phyloP scores from a whole-genome alignment of 495 filamentous ascomycete genomes.

The Stereocaulon alpinum region DNA sequence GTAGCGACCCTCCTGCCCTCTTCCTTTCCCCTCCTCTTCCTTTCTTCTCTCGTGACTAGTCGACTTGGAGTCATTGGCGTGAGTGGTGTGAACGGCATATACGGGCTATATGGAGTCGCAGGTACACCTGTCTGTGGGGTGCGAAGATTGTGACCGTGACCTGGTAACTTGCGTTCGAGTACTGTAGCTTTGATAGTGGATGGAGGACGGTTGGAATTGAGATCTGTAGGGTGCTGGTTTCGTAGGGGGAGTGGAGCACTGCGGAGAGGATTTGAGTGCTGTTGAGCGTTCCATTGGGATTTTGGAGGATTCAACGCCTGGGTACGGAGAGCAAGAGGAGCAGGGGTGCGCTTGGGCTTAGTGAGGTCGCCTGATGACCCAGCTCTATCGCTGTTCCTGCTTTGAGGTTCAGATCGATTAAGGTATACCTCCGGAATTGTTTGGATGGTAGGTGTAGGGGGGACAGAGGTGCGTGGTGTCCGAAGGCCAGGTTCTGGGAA shows the following conservation, averaged over 20 bases:
- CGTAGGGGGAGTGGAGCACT: constrained; percentile 32
- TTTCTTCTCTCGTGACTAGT: constrained; percentile 62
- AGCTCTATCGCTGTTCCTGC: constrained; percentile 6
- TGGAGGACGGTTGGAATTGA: constrained; percentile 40
- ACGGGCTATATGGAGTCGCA: constrained; percentile 72
- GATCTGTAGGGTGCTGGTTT: constrained; percentile 21
- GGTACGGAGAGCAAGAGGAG: constrained; percentile 21
- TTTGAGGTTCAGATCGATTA: constrained; percentile 3
- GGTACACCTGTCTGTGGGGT: constrained; percentile 66
- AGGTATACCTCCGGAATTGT: constrained; percentile 13
- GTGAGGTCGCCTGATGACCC: constrained; percentile 14
- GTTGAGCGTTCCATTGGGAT: constrained; percentile 11
- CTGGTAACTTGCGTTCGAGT: constrained; percentile 49
- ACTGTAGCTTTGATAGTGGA: constrained; percentile 67
- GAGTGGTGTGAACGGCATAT: constrained; percentile 83
- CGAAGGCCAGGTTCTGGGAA: constrained; percentile 19
- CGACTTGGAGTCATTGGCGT: constrained; percentile 76
- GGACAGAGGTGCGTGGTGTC: constrained; percentile 17
- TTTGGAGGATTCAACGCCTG: constrained; percentile 10
- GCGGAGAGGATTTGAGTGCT: constrained; percentile 20
- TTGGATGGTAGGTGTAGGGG: constrained; percentile 19
- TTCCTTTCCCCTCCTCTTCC: constrained; percentile 54
- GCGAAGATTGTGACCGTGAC: constrained; percentile 38
- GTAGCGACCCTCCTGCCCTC: constrained; percentile 43
- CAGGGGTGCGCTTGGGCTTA: constrained; percentile 18